Conservation (phyloP, 306 rosid species). For the Vicia villosa region DNA sequence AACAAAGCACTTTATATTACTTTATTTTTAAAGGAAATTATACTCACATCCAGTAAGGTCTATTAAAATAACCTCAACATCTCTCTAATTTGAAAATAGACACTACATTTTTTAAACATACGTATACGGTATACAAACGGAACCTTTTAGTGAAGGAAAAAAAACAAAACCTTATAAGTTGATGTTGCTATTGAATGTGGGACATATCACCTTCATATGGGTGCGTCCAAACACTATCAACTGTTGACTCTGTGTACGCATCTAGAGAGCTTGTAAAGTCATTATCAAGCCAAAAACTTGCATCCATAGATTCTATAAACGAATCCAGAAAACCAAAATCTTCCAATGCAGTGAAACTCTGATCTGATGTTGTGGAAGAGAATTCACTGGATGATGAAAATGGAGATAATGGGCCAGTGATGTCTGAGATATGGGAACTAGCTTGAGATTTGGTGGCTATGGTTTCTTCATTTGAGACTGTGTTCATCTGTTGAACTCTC, state of each 20-base stretch:
- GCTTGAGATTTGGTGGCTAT: conserved; percentile 4
- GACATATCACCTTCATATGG: conserved; percentile 15
- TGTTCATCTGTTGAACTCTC: neutral
- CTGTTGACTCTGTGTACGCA: neutral
- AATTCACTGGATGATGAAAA: conserved; percentile 25
- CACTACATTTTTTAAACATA: too few relatives aligned
- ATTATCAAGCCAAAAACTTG: conserved; percentile 34
- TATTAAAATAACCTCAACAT: too few relatives aligned
- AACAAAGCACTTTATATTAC: too few relatives aligned
- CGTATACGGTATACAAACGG: too few relatives aligned
- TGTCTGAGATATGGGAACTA: conserved; percentile 18
- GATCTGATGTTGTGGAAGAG: conserved; percentile 19
- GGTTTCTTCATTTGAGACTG: neutral
- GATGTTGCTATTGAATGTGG: too few relatives aligned
- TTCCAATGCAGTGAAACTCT: too few relatives aligned
- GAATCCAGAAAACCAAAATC: conserved; percentile 36
- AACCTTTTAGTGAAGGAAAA: too few relatives aligned
- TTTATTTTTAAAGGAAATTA: too few relatives aligned
- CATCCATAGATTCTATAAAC: neutral
- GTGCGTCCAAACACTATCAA: conserved; percentile 36
- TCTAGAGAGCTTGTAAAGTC: conserved; percentile 15
- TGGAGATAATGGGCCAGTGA: conserved; percentile 1
- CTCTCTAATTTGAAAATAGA: too few relatives aligned
- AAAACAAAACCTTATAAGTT: too few relatives aligned
- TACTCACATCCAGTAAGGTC: too few relatives aligned